These are phyloP conservation scores for Malus hybrid DNA, from an alignment of 331 rosid genomes.

Conservation along the genomic window DNA sequence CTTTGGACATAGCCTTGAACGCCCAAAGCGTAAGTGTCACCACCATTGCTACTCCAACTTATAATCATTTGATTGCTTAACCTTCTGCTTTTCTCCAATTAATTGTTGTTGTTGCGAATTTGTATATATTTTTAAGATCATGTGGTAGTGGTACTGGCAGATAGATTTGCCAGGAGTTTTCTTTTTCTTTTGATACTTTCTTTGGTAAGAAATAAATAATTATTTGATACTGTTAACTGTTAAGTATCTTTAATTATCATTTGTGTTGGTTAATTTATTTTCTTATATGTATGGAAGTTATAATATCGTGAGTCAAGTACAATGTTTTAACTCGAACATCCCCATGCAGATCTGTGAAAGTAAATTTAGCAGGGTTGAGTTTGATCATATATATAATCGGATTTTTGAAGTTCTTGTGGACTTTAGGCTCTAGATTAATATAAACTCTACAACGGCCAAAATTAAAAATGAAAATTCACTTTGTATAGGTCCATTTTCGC, in stretches of 20 bases:
- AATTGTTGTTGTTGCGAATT: background rate
- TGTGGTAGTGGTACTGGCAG: background rate
- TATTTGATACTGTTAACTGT: background rate
- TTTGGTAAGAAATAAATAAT: background rate
- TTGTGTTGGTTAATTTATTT: background rate
- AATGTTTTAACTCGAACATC: background rate
- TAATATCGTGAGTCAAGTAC: too few relatives aligned
- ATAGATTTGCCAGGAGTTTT: background rate
- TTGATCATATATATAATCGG: background rate
- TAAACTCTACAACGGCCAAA: too few relatives aligned
- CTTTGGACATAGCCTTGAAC: slow-evolving; percentile 16
- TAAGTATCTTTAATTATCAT: background rate
- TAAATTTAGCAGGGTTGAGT: background rate
- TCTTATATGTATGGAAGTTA: too few relatives aligned
- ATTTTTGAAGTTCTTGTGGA: too few relatives aligned
- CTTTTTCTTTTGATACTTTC: background rate
- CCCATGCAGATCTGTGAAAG: background rate
- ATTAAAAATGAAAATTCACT: too few relatives aligned
- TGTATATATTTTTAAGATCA: background rate
- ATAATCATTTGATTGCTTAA: background rate
- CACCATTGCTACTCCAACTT: slow-evolving; percentile 16
- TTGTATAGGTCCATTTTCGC: too few relatives aligned
- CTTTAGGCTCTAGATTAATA: too few relatives aligned
- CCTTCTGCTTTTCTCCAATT: background rate
- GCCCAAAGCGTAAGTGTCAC: slow-evolving; percentile 14